Evolutionary conservation across 2,329 filamentous ascomycete species (phyloP).

Genomic region (Orbilia oligospora): DNA sequence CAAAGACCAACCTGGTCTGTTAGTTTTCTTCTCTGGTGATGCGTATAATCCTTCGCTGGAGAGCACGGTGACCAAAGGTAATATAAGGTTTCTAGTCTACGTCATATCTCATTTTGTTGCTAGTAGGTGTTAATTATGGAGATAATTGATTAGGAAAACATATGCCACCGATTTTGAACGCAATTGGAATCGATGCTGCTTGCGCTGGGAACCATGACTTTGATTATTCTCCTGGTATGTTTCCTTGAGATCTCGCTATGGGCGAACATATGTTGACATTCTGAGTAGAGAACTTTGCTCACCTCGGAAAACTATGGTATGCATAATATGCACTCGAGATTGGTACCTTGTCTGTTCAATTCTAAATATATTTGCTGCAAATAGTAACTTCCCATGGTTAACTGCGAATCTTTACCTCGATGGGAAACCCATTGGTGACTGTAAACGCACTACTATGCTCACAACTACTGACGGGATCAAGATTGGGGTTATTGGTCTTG

Average conservation of each 20-base stretch:
- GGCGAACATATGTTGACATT: background rate
- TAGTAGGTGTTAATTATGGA: slow-evolving; percentile 66
- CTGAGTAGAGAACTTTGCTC: slow-evolving; percentile 48
- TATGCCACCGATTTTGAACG: slow-evolving; percentile 89
- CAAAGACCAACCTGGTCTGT: slow-evolving; percentile 74
- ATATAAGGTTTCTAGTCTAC: background rate
- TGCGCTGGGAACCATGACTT: slow-evolving; percentile 82
- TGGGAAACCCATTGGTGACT: slow-evolving; percentile 78
- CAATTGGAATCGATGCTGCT: slow-evolving; percentile 82
- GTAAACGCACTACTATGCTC: slow-evolving; percentile 81
- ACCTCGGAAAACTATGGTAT: slow-evolving; percentile 72
- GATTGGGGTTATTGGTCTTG: slow-evolving; percentile 86
- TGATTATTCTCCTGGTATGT: slow-evolving; percentile 89
- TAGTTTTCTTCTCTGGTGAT: slow-evolving; percentile 92
- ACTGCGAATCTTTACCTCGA: slow-evolving; percentile 87
- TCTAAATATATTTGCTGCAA: background rate
- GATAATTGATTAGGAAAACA: slow-evolving; percentile 71
- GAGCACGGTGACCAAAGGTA: slow-evolving; percentile 87
- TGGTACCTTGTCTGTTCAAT: too few relatives aligned
- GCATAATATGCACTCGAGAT: background rate
- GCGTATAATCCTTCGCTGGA: slow-evolving; percentile 93
- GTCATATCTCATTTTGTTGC: background rate
- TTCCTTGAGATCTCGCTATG: background rate
- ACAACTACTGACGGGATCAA: slow-evolving; percentile 87
- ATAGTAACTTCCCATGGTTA: slow-evolving; percentile 90